Conservation (phyloP, 371 early-diverging fungal species). For the Mycotypha africana region DNA sequence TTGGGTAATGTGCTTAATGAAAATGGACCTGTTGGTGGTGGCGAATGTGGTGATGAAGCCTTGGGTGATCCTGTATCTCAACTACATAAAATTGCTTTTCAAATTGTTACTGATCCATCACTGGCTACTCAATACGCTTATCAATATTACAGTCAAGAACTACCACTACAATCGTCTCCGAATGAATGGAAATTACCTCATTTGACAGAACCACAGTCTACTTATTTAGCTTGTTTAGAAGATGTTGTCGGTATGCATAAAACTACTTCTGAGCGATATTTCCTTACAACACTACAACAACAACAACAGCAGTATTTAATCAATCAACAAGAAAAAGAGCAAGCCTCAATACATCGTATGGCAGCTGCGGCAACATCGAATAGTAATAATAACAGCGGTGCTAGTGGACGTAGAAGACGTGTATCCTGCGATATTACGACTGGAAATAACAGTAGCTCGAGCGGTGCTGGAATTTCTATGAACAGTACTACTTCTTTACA, state of each 20-base stretch:
- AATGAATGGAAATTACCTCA: constrained; percentile 36
- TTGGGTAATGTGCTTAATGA: no score
- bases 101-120: constrained; percentile 57
- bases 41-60: constrained; percentile 47
- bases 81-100: constrained; percentile 88
- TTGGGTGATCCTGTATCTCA: constrained; percentile 76
- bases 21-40: constrained; percentile 51
- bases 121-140: constrained; percentile 31
- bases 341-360: constrained; percentile 12
- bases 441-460: constrained; percentile 10
- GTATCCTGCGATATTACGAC: constrained; percentile 39
- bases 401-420: constrained; percentile 34
- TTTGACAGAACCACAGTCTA: constrained; percentile 36
- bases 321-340: constrained; percentile 10
- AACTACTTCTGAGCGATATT: constrained; percentile 49
- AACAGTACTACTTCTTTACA: no score
- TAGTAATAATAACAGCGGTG: constrained; percentile 12
- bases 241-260: constrained; percentile 78
- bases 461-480: no score
- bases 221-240: constrained; percentile 71
- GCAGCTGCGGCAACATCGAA: constrained; percentile 8
- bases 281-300: not conserved
- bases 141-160: constrained; percentile 25
- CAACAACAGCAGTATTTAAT: not conserved
- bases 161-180: constrained; percentile 11